Evolutionary conservation across 345 rosid genomes (phyloP).

Genomic region (Camelina laxa): DNA sequence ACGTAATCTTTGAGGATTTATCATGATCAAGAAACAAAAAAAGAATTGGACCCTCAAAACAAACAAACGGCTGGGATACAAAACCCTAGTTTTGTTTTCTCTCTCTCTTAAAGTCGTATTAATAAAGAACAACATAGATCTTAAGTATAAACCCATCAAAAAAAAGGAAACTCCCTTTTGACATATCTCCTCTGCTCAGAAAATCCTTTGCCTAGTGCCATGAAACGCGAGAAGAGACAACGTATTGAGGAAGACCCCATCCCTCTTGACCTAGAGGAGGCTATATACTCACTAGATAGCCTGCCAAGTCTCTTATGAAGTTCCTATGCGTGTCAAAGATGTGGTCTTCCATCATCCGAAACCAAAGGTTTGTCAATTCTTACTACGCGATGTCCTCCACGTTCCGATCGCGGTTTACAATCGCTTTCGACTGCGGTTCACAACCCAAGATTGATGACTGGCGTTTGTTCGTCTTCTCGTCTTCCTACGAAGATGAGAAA

Average conservation of each 20-base stretch:
- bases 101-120: too few species aligned
- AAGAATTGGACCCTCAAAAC: too few species aligned
- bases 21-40: too few species aligned
- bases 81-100: too few species aligned
- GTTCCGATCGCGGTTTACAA: background rate
- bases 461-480: background rate
- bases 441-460: background rate
- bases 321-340: background rate
- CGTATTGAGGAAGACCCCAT: background rate
- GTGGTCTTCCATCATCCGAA: slow-evolving; percentile 3
- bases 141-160: too few species aligned
- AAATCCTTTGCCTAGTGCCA: too few species aligned
- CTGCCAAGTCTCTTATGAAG: background rate
- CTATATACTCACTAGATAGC: background rate
- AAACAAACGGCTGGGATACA: too few species aligned
- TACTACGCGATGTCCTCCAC: background rate
- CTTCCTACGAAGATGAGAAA: background rate
- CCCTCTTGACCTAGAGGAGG: background rate
- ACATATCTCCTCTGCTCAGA: too few species aligned
- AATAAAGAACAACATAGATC: too few species aligned
- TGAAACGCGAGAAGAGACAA: too few species aligned
- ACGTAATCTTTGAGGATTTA: too few species aligned
- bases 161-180: too few species aligned
- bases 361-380: background rate
- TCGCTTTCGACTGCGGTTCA: background rate